Conservation (phyloP, 2,329 filamentous ascomycete species). For the Hypoxylon sp. region DNA sequence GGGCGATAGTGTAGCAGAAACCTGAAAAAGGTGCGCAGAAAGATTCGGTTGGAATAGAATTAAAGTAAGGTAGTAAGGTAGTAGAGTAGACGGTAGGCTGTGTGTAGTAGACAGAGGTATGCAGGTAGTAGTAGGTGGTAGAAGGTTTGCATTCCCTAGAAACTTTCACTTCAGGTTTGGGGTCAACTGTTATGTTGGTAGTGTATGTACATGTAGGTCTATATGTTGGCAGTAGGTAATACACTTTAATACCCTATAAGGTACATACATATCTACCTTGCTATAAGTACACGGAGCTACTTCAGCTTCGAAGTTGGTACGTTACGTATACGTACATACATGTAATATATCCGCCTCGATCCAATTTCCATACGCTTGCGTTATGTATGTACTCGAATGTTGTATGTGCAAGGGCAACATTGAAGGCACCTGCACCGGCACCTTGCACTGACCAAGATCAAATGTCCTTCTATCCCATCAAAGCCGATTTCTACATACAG, state of each 20-base stretch:
- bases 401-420: too few relatives aligned
- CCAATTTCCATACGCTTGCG: neutral
- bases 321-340: constrained; percentile 11
- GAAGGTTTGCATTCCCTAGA: constrained; percentile 25
- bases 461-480: constrained; percentile 1
- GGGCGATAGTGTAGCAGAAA: constrained; percentile 9
- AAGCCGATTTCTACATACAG: neutral
- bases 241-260: constrained; percentile 30
- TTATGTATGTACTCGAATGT: too few relatives aligned
- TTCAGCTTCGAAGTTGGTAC: neutral
- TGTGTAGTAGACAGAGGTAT: neutral
- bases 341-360: neutral
- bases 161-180: constrained; percentile 21
- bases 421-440: too few relatives aligned
- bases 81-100: neutral
- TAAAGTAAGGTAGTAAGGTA: neutral
- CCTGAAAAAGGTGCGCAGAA: constrained; percentile 8
- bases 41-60: constrained; percentile 11
- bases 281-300: constrained; percentile 24
- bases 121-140: neutral
- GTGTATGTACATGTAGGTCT: too few relatives aligned
- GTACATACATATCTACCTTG: constrained; percentile 36
- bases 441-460: too few relatives aligned
- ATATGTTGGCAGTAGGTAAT: constrained; percentile 3
- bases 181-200: constrained; percentile 6